Evolutionary conservation across 164 flowering plant species (phyloP).

Genomic region (Litsea cubeba): DNA sequence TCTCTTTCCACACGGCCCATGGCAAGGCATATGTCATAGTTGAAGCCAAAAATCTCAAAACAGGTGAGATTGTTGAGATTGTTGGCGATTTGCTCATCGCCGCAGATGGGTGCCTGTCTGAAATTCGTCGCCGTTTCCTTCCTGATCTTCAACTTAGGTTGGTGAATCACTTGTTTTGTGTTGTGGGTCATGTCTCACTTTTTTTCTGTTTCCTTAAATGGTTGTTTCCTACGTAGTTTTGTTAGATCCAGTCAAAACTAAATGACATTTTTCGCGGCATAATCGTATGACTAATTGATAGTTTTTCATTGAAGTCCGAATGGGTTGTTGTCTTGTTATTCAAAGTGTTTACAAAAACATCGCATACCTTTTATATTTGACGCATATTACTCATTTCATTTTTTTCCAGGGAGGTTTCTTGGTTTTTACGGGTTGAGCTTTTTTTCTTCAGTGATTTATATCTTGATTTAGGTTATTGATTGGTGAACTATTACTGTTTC

Average conservation of each 20-base stretch:
- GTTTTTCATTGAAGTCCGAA: not conserved
- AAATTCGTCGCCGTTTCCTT: constrained; percentile 52
- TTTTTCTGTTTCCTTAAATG: not conserved
- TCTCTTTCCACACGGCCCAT: constrained; percentile 43
- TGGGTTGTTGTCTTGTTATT: not conserved
- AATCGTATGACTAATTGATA: not conserved
- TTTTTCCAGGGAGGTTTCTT: no score
- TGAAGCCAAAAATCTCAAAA: constrained; percentile 37
- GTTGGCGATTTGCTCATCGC: constrained; percentile 72
- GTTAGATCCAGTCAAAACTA: not conserved
- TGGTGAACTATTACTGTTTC: no score
- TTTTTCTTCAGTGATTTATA: no score
- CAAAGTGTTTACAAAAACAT: not conserved
- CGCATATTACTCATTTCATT: no score
- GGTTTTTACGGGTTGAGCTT: no score
- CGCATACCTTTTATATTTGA: no score
- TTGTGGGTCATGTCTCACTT: not conserved
- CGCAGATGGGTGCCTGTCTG: constrained; percentile 86
- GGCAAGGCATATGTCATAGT: constrained; percentile 43
- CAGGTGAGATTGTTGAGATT: constrained; percentile 41
- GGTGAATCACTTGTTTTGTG: constrained; percentile 1
- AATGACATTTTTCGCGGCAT: no score
- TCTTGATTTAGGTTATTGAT: no score
- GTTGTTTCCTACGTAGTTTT: not conserved
- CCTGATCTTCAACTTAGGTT: constrained; percentile 71